Conservation (phyloP, 2,329 filamentous ascomycete genomes). For the Lachnellula occidentalis region DNA sequence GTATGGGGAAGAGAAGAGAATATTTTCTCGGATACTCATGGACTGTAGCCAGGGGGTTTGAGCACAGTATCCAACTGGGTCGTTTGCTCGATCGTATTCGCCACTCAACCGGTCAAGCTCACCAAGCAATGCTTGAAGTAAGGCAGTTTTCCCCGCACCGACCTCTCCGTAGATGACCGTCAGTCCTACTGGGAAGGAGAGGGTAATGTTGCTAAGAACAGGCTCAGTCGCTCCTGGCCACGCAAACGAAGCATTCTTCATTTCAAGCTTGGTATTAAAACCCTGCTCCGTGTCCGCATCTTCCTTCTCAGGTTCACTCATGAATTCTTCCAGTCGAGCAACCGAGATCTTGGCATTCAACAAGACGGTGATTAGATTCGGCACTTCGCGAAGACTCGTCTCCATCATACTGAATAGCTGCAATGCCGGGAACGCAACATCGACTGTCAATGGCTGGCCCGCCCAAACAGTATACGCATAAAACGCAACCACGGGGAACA, state of each 20-base stretch:
- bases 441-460: constrained; percentile 62
- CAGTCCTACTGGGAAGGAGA: constrained; percentile 50
- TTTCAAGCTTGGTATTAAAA: constrained; percentile 34
- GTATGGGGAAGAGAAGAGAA: constrained; percentile 59
- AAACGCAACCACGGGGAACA: constrained; percentile 78
- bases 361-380: constrained; percentile 67
- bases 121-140: constrained; percentile 29
- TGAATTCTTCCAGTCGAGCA: constrained; percentile 76
- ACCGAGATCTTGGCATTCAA: constrained; percentile 82
- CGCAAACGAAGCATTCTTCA: constrained; percentile 65
- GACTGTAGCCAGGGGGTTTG: constrained; percentile 65
- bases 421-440: constrained; percentile 81
- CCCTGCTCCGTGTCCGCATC: constrained; percentile 35
- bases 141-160: constrained; percentile 54
- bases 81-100: constrained; percentile 43
- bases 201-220: constrained; percentile 47
- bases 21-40: constrained; percentile 65
- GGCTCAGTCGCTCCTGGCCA: constrained; percentile 65
- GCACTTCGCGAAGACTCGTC: constrained; percentile 66
- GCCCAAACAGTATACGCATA: constrained; percentile 73
- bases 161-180: constrained; percentile 60
- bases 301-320: constrained; percentile 76
- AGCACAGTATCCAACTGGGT: constrained; percentile 57
- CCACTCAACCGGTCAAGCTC: constrained; percentile 26
- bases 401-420: constrained; percentile 76